phyloP scores from a whole-genome alignment of 179 eudicot species.

The Carnegiea gigantea region DNA sequence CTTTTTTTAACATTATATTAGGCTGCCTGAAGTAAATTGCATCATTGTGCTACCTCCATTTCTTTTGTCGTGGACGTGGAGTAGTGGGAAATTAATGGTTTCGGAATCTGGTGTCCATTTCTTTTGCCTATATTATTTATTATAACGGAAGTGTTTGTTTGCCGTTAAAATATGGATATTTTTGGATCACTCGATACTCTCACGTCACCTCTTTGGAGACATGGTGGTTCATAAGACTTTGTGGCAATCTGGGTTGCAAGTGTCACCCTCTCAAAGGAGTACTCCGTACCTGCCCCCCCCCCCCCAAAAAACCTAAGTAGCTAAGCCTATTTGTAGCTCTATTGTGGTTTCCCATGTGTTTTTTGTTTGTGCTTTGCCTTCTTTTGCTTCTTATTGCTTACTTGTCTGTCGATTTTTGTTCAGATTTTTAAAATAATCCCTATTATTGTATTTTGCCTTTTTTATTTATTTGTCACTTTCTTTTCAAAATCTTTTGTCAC shows the following conservation, averaged over 20 bases:
- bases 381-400: background rate
- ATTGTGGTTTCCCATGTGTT: background rate
- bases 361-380: background rate
- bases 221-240: background rate
- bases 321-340: background rate
- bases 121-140: too few species aligned
- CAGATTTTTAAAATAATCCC: background rate
- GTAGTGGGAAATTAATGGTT: background rate
- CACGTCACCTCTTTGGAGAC: background rate
- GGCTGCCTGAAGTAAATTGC: background rate
- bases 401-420: background rate
- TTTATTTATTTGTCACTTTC: background rate
- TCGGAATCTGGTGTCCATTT: background rate
- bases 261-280: background rate
- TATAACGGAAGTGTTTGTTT: background rate
- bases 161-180: background rate
- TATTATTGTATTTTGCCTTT: too few species aligned
- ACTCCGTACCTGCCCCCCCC: background rate
- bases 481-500: background rate
- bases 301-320: background rate
- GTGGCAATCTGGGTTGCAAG: background rate
- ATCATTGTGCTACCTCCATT: background rate
- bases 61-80: background rate
- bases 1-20: background rate
- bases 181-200: background rate